Percentiles rank a stretch among this genome's conserved stretches.
These are phyloP conservation scores for Vigna nakashimae DNA, from an alignment of 306 rosid genomes.

Conservation along the genomic window DNA sequence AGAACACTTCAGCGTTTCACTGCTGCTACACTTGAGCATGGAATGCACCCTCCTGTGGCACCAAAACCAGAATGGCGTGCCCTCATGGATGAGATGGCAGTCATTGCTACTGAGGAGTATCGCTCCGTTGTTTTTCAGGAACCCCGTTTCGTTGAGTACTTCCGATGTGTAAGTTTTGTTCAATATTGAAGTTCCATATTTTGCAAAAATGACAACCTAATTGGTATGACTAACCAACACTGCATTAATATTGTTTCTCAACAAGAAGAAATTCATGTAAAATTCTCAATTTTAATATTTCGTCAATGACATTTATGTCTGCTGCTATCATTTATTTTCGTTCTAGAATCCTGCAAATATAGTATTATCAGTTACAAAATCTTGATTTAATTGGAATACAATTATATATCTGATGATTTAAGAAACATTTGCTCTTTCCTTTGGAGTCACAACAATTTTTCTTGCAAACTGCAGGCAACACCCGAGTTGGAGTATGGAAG, in stretches of 20 bases:
- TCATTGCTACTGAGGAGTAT: conserved; percentile 74
- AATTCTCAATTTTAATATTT: not conserved
- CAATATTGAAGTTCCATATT: conserved; percentile 1
- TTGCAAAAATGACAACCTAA: conserved; percentile 10
- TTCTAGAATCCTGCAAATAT: not conserved
- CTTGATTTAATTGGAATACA: conserved; percentile 12
- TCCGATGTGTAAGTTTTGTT: conserved; percentile 69
- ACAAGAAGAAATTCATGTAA: not conserved
- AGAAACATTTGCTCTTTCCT: conserved; percentile 1
- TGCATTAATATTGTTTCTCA: conserved; percentile 6
- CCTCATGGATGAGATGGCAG: conserved; percentile 87
- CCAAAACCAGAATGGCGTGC: conserved; percentile 95
- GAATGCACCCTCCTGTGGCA: conserved; percentile 79
- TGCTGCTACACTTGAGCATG: conserved; percentile 95
- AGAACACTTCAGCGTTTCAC: conserved; percentile 88
- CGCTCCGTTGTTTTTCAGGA: conserved; percentile 87
- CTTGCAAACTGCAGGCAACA: conserved; percentile 64
- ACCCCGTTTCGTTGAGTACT: conserved; percentile 84
- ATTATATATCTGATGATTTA: not conserved
- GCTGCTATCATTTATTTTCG: not conserved
- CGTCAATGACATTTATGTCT: not conserved
- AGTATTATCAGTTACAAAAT: not conserved
- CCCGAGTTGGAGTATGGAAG: conserved; percentile 86
- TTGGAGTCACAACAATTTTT: conserved; percentile 9
- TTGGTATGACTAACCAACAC: not conserved